Percentiles rank a stretch among this genome's conserved stretches.
These are phyloP conservation scores for Rutstroemia sp. DNA, from an alignment of 2,329 filamentous ascomycete genomes.

Conservation along the genomic window DNA sequence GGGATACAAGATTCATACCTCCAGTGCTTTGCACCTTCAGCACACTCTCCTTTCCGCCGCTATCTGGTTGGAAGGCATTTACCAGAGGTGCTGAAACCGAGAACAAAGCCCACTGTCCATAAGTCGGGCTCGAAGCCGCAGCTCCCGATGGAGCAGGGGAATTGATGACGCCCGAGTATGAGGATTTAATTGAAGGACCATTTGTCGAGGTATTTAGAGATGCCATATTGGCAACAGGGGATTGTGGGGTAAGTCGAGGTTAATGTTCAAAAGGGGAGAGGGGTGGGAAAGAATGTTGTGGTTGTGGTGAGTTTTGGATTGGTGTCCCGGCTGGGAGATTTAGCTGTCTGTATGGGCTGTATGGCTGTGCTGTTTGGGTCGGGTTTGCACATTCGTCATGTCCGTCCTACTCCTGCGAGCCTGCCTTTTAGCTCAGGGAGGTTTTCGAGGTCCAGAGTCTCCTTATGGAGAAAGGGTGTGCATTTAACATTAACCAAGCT, in stretches of 20 bases:
- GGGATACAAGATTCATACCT: constrained; percentile 41
- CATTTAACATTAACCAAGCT: not conserved
- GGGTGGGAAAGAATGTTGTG: not conserved
- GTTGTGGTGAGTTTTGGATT: not conserved
- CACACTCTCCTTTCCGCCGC: constrained; percentile 81
- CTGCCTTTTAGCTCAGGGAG: not conserved
- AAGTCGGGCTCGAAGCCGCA: constrained; percentile 65
- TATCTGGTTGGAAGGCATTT: constrained; percentile 83
- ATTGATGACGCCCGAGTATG: constrained; percentile 64
- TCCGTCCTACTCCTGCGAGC: not conserved
- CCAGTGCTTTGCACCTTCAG: constrained; percentile 90
- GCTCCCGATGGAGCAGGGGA: constrained; percentile 47
- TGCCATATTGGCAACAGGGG: constrained; percentile 48
- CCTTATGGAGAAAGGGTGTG: not conserved
- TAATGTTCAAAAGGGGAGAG: not conserved
- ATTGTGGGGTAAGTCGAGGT: not conserved
- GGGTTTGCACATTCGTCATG: not conserved
- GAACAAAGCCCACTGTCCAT: constrained; percentile 90
- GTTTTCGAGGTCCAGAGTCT: too few species aligned
- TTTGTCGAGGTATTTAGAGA: constrained; percentile 74
- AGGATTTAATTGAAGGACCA: constrained; percentile 77
- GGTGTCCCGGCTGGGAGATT: not conserved
- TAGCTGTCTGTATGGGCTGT: not conserved
- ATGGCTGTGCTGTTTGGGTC: not conserved
- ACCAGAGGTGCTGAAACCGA: constrained; percentile 85